These are phyloP conservation scores for Cyclotella atomus DNA, from an alignment of 108 stramenopile species.

Conservation along the genomic window DNA sequence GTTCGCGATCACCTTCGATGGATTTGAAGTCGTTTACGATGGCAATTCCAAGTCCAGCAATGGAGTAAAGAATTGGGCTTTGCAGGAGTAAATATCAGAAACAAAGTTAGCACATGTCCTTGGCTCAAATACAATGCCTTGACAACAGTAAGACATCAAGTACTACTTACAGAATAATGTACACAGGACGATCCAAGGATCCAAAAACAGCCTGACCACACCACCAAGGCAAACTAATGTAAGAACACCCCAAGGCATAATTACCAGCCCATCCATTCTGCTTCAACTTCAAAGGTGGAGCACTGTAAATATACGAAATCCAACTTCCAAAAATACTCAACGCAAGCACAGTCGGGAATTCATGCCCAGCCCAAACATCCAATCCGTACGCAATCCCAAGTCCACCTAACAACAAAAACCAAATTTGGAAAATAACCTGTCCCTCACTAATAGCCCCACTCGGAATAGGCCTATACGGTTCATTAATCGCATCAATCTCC, in stretches of 20 bases:
- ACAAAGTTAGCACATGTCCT: no score
- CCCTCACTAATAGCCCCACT: constrained; percentile 89
- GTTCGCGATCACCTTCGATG: constrained; percentile 91
- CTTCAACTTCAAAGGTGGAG: constrained; percentile 94
- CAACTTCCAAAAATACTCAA: constrained; percentile 90
- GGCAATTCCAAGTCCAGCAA: constrained; percentile 94
- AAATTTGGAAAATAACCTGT: constrained; percentile 93
- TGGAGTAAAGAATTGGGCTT: constrained; percentile 87
- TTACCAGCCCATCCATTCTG: constrained; percentile 97
- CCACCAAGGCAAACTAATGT: constrained; percentile 98
- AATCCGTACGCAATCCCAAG: constrained; percentile 89
- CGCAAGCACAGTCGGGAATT: constrained; percentile 80
- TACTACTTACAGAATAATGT: constrained; percentile 83
- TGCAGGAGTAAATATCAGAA: no score
- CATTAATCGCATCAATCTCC: constrained; percentile 98
- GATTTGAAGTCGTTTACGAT: constrained; percentile 98
- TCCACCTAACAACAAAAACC: constrained; percentile 90
- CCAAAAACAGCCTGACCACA: constrained; percentile 97
- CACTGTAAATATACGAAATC: constrained; percentile 97
- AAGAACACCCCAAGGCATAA: constrained; percentile 94
- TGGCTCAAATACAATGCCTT: no score
- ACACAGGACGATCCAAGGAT: constrained; percentile 82
- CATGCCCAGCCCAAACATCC: constrained; percentile 94
- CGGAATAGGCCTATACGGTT: constrained; percentile 96
- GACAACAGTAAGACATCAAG: no score